Base-by-base conservation (phyloP, 2,329 filamentous ascomycete genomes). In the Paraphaeosphaeria sporulosa region DNA sequence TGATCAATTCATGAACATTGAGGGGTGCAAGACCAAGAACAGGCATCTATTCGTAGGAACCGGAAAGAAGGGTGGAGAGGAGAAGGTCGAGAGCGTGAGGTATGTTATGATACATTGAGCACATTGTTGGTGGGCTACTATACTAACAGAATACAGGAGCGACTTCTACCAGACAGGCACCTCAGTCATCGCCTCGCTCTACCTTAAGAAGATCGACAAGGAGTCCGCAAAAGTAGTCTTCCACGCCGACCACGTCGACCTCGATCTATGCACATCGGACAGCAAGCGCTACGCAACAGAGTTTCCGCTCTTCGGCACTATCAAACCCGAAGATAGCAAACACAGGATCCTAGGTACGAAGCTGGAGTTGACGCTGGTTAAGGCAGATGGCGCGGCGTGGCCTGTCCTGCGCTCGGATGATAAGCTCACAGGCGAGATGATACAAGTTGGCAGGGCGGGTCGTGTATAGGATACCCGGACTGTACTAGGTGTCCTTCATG, bases 191-290 rank as follows among this genome's bases (percentile, higher is more conserved):
- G 94, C 91, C 2, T 95, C 92, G 9, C 90, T 97, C 68, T 99
- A 96, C 81, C 85, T 98, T 57, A 99, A 98, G 84, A 98, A 98
- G 82, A 97, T 99, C 71, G 88, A 94, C 80, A 96, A 94, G 80
- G 86, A 89, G 25, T 86, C 82, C 27, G 91, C 93, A 54, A 90
- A 86, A 66, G 85, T 98, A 48, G 82, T 85, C 25, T 94, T 98
- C 76, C 72, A 85, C 2, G 82, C 79, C 10, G 80, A 84, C 50
- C 82, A 86, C 49, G 79, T 98, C 53, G 84, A 85, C 12, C 85
- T 99, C 46, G 92, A 99, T 75, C 85, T 99, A 42, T 88, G 87
- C n/a, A 99, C 95, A 9, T 87, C 86, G 34, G 94, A 97, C 74
- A 84, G 87, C 60, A 98, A 97, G 85, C 87, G 92, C 57, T 97